Base-by-base conservation (phyloP, 768 basidiomycete genomes). In the Kwoniella newhampshirensis region DNA sequence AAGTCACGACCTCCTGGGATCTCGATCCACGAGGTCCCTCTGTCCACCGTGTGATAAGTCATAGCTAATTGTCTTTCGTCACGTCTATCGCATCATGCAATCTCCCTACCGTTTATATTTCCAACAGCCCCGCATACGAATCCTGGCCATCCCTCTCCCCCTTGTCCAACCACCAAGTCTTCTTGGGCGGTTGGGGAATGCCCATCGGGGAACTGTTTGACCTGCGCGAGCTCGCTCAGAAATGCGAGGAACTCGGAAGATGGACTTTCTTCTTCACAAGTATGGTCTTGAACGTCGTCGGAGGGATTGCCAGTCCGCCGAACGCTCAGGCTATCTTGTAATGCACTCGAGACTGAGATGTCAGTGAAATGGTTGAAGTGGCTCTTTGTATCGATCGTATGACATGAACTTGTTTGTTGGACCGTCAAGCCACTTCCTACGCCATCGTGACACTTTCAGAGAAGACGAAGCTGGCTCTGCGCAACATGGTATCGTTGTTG, bases 141-240 rank as follows among this genome's bases (percentile, higher is more conserved):
- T 41, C 43, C 12, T 57, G 50, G 23, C 63, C 63, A 9, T 48
- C 59, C 48, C 57, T 20, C 25, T 28, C 2, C 42, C 18, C n/a
- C 12, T 52, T 46, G 1, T 58, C 62, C 37, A 52, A 41, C 20
- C 66, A 68, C 42, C 57, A 64, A 27, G 55, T 64, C 12, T 62
- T 68, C 43, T 37, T 68, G n/a, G 59, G 56, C 11, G 63, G 62
- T 6, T 64, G 59, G 62, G 66, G 66, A 3, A 48, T 68, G 51
- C 62, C 63, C 9, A 68, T 68, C 30, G 66, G 66, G 7, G 66
- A 68, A 48, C 32, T 64, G 15, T 64, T 68, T 44, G 63, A 64
- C 39, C 51, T 68, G 4, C 44, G 63, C 2, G 57, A 59, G 43
- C 48, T 68, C 7, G 42, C 52, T 4, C 18, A 45, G 32, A 30